Base-by-base conservation (phyloP, 1,284 basidiomycete genomes). In the Testicularia cyperi region DNA sequence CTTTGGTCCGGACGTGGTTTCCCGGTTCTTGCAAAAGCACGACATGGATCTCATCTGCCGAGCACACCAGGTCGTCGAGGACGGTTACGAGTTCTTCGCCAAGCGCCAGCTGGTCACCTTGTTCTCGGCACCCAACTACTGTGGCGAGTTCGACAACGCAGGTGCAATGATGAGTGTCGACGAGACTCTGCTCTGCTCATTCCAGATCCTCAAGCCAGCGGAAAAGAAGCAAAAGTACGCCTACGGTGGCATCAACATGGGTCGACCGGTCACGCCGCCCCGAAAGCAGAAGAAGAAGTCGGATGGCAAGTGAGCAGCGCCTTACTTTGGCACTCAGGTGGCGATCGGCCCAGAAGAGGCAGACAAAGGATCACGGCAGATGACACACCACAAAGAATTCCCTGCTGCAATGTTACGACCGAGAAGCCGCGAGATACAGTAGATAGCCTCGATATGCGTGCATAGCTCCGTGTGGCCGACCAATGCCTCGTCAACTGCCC, bases 121-220 rank as follows among this genome's bases (percentile, higher is more conserved):
- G 32, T 98, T 98, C 81, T 94, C 90, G 14, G 94, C 94, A 46
- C 95, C 94, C 52, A 97, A 96, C 82, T 95, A 96, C 77, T 95
- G 90, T 77, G 91, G 90, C 72, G 90, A 95, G 72, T 98, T 98
- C 75, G 95, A 98, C 80, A 98, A 98, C 77, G 92, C 92, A 14
- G 94, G 94, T 29, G 94, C 94, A 21, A 97, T 98, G 94, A 98
- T 98, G 95, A 92, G 89, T 74, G 95, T 98, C 41, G 94, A 97
- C 77, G 94, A 98, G 80, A 96, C 92, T 7, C 79, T 98, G 65
- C 79, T 98, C 60, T 98, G 94, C 80, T 96, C 92, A 13, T 98
- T 98, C 89, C 61, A 63, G 37, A 97, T 98, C 68, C 82, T 98
- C 76, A 98, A 98, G 81, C 94, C 94, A 33, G 94, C 94, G 27